These are phyloP conservation scores for Neohortaea acidophila DNA, from an alignment of 495 filamentous ascomycete species.

Conservation along the genomic window DNA sequence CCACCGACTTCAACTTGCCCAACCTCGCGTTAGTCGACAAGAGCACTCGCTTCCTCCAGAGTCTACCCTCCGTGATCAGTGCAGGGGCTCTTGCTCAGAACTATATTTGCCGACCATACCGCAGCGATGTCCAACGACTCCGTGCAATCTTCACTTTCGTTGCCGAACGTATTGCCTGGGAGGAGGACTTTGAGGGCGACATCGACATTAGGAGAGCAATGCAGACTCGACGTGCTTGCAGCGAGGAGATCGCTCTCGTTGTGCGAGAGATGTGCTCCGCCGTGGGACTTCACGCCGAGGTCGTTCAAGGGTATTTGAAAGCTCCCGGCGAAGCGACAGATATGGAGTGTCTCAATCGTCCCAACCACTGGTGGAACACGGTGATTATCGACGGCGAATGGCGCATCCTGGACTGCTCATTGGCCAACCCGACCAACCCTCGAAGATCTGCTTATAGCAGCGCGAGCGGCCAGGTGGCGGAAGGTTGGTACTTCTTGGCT, in stretches of 20 bases:
- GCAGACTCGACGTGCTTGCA: conserved; percentile 65
- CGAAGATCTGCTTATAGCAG: conserved; percentile 60
- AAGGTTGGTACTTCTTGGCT: conserved; percentile 81
- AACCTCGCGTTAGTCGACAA: conserved; percentile 87
- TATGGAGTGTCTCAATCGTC: conserved; percentile 52
- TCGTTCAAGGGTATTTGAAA: conserved; percentile 80
- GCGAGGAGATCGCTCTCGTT: conserved; percentile 79
- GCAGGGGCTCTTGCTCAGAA: conserved; percentile 72
- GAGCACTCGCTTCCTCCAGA: conserved; percentile 79
- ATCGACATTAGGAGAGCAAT: conserved; percentile 72
- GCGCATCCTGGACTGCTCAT: conserved; percentile 89
- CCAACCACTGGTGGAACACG: conserved; percentile 98
- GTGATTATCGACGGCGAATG: conserved; percentile 88
- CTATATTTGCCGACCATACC: conserved; percentile 86
- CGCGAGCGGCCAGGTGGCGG: conserved; percentile 49
- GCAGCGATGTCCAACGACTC: conserved; percentile 83
- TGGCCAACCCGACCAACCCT: conserved; percentile 83
- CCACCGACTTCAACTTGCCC: conserved; percentile 61
- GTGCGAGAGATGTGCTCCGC: conserved; percentile 89
- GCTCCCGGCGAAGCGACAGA: conserved; percentile 72
- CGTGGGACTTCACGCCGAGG: conserved; percentile 72
- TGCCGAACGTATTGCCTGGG: conserved; percentile 89
- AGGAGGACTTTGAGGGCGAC: conserved; percentile 73
- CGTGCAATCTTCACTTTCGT: conserved; percentile 96
- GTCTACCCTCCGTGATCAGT: conserved; percentile 77